Conservation (phyloP, 768 basidiomycete genomes). For the Sarcomyxa edulis region DNA sequence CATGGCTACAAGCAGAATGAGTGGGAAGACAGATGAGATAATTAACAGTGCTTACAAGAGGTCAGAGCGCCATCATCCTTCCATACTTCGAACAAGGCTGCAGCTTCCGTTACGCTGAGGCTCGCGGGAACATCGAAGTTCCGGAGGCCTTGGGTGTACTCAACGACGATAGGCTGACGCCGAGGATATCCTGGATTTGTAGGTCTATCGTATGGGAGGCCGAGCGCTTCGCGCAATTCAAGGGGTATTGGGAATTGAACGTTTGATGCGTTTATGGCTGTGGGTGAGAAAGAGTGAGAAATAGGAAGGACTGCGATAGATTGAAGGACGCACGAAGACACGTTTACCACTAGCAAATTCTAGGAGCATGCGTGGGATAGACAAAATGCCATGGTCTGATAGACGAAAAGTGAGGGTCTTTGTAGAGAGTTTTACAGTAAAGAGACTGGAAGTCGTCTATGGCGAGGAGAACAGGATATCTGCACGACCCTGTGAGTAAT, state of each 20-base stretch:
- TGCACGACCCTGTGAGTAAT: conserved; percentile 20
- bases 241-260: conserved; percentile 51
- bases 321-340: conserved; percentile 48
- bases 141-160: conserved; percentile 47
- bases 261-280: conserved; percentile 58
- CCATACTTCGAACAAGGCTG: conserved; percentile 74
- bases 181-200: conserved; percentile 54
- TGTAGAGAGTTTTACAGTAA: conserved; percentile 63
- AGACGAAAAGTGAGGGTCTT: conserved; percentile 62
- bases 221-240: conserved; percentile 63
- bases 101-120: conserved; percentile 64
- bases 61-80: conserved; percentile 53
- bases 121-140: conserved; percentile 43
- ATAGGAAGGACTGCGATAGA: too few species aligned
- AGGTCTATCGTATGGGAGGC: conserved; percentile 33
- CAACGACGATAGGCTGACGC: conserved; percentile 40
- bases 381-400: conserved; percentile 77
- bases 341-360: conserved; percentile 73
- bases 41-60: conserved; percentile 32
- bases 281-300: not conserved
- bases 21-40: not conserved
- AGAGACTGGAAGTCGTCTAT: conserved; percentile 87
- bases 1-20: conserved; percentile 17
- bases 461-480: conserved; percentile 76
- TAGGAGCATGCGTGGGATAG: conserved; percentile 70